Conservation (phyloP, 78 protist species). For the Dictyostelium brefeldianum region DNA sequence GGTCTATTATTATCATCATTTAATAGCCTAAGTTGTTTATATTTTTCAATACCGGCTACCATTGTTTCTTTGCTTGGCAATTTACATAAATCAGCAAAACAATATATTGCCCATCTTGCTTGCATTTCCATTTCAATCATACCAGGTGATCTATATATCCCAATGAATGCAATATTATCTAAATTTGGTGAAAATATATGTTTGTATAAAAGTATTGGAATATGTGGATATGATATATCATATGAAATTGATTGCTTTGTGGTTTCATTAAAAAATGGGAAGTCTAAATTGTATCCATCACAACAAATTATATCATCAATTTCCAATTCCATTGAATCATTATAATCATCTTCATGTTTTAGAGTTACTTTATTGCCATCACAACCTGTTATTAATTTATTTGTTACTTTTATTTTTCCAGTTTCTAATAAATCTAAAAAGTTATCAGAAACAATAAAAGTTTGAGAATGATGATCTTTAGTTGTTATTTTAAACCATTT, state of each 20-base stretch:
- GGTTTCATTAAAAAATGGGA: not conserved
- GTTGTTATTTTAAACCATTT: not conserved
- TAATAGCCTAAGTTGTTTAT: not conserved
- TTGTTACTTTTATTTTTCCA: not conserved
- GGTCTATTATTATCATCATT: not conserved
- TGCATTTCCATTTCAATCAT: not conserved
- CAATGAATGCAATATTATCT: not conserved
- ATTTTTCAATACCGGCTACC: not conserved
- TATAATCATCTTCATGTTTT: not conserved
- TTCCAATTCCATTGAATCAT: not conserved
- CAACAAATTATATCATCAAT: constrained; percentile 1
- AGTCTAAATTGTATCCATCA: not conserved
- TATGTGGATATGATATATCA: not conserved
- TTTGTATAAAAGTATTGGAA: not conserved
- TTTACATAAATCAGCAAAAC: not conserved
- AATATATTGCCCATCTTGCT: not conserved
- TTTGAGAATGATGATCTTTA: not conserved
- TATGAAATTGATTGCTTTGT: not conserved
- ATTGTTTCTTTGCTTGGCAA: not conserved
- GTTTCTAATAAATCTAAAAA: not conserved
- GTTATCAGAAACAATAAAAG: not conserved
- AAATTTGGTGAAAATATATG: not conserved
- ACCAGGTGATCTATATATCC: not conserved
- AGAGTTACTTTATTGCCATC: not conserved
- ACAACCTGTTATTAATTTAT: not conserved